These are phyloP conservation scores for Aspergillus funiculosus DNA, from an alignment of 495 filamentous ascomycete genomes.

Conservation along the genomic window DNA sequence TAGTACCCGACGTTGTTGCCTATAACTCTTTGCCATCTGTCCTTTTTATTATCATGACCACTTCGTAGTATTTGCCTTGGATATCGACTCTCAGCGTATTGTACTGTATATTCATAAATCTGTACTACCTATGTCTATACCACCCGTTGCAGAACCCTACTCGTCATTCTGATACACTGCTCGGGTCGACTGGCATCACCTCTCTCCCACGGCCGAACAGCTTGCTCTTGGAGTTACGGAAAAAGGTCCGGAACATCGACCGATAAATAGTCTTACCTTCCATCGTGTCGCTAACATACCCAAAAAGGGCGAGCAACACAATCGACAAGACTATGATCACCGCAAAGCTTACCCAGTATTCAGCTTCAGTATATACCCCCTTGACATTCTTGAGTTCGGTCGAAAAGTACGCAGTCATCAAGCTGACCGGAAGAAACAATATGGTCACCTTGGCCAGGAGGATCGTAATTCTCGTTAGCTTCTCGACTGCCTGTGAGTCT, in stretches of 20 bases:
- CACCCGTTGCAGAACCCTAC: too few relatives aligned
- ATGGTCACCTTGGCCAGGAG: slow-evolving; percentile 80
- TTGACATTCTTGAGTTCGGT: slow-evolving; percentile 58
- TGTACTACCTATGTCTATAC: too few relatives aligned
- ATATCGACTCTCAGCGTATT: too few relatives aligned
- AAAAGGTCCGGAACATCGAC: slow-evolving; percentile 38
- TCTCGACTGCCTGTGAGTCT: slow-evolving; percentile 72
- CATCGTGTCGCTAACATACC: slow-evolving; percentile 43
- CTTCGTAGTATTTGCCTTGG: too few relatives aligned
- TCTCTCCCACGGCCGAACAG: slow-evolving; percentile 15
- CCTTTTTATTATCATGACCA: too few relatives aligned
- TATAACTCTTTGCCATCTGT: too few relatives aligned
- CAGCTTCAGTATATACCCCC: slow-evolving; percentile 49
- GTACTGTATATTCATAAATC: too few relatives aligned
- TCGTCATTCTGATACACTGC: background rate
- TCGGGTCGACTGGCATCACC: background rate
- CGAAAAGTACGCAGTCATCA: slow-evolving; percentile 83
- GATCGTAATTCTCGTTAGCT: slow-evolving; percentile 72
- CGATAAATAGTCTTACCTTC: slow-evolving; percentile 48
- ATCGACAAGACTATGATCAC: slow-evolving; percentile 62
- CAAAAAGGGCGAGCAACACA: slow-evolving; percentile 46
- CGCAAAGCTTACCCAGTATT: slow-evolving; percentile 71
- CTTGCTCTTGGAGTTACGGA: slow-evolving; percentile 29
- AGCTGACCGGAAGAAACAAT: slow-evolving; percentile 74
- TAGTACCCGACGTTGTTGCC: too few relatives aligned